Conservation (phyloP, 73 alveolate species). For the Paramecium sexaurelia region DNA sequence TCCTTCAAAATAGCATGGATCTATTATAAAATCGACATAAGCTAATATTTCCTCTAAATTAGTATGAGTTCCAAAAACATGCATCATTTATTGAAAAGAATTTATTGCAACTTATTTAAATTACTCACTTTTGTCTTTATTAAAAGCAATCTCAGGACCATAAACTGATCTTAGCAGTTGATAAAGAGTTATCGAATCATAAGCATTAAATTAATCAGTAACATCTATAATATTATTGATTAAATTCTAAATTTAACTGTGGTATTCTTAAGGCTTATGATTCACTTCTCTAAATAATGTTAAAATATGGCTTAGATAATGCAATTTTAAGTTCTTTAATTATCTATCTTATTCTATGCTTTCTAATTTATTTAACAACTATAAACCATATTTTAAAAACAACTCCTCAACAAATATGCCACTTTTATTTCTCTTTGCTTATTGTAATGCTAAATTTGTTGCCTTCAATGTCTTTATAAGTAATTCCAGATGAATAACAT, state of each 20-base stretch:
- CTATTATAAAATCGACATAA: slow-evolving; percentile 21
- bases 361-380: neutral
- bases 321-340: neutral
- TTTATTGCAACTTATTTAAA: slow-evolving; percentile 27
- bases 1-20: slow-evolving; percentile 51
- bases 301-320: slow-evolving; percentile 11
- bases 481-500: neutral
- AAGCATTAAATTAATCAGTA: slow-evolving; percentile 37
- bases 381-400: slow-evolving; percentile 17
- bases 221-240: neutral
- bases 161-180: neutral
- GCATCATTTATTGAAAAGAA: slow-evolving; percentile 16
- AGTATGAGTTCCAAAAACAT: slow-evolving; percentile 51
- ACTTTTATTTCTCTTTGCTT: neutral
- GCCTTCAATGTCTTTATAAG: neutral
- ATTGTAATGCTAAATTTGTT: neutral
- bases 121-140: neutral
- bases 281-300: slow-evolving; percentile 44
- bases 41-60: slow-evolving; percentile 50
- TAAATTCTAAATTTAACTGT: neutral
- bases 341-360: neutral
- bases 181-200: slow-evolving; percentile 13
- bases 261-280: neutral
- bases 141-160: slow-evolving; percentile 9
- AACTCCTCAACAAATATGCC: slow-evolving; percentile 13